Percentiles rank a stretch among this genome's conserved stretches.
These are phyloP conservation scores for Hortiboletus flavorubellus DNA, from an alignment of 768 basidiomycete genomes.

Conservation along the genomic window DNA sequence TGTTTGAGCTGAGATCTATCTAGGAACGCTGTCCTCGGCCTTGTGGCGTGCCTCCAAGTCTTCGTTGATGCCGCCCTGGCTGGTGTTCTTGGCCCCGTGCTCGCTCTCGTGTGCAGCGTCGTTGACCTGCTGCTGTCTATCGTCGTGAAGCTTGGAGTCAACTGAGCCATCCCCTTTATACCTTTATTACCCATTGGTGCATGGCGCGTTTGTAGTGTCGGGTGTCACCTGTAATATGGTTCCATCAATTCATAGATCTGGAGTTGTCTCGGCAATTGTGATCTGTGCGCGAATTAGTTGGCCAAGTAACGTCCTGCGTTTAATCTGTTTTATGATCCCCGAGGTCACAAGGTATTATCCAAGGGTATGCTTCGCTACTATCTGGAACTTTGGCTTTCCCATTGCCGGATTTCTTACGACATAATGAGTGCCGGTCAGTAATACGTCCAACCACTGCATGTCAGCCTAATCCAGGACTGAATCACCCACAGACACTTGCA, in stretches of 20 bases:
- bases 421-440: no score
- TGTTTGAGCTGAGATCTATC: neutral
- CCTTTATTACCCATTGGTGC: constrained; percentile 1
- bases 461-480: no score
- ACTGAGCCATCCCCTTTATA: neutral
- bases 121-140: constrained; percentile 3
- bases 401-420: no score
- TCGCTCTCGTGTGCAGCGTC: neutral
- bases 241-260: neutral
- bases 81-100: constrained; percentile 9
- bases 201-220: constrained; percentile 8
- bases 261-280: neutral
- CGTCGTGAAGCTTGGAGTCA: neutral
- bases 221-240: constrained; percentile 2
- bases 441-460: no score
- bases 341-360: no score
- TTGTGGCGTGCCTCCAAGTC: constrained; percentile 13
- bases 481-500: no score
- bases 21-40: constrained; percentile 3
- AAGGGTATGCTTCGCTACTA: no score
- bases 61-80: constrained; percentile 1
- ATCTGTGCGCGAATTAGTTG: no score
- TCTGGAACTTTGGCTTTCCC: no score
- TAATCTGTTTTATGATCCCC: no score
- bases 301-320: no score